phyloP scores from a whole-genome alignment of 495 filamentous ascomycete genomes.

The Trichoderma gamsii region DNA sequence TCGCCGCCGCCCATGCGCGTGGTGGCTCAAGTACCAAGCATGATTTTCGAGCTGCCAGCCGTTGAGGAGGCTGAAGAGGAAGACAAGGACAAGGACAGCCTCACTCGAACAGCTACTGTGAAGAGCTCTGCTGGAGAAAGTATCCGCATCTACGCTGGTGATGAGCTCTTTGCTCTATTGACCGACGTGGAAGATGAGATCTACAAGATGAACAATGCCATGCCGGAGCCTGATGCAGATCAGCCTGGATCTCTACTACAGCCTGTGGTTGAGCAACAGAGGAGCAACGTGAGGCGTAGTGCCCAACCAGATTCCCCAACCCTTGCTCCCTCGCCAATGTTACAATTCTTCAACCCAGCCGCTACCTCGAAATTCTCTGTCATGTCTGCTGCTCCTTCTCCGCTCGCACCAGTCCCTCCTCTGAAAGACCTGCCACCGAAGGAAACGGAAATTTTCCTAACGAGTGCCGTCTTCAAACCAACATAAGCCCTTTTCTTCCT shows the following conservation, averaged over 20 bases:
- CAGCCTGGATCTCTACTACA: neutral
- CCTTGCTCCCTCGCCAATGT: neutral
- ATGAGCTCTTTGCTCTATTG: slow-evolving; percentile 55
- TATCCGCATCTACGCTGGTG: slow-evolving; percentile 62
- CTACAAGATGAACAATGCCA: slow-evolving; percentile 14
- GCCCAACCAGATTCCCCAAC: slow-evolving; percentile 4
- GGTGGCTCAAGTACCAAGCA: slow-evolving; percentile 43
- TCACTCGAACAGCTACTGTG: slow-evolving; percentile 21
- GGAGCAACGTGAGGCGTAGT: neutral
- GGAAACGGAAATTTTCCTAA: slow-evolving; percentile 34
- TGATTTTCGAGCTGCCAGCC: slow-evolving; percentile 40
- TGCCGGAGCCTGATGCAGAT: neutral
- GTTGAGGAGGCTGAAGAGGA: slow-evolving; percentile 31
- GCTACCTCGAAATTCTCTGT: slow-evolving; percentile 12
- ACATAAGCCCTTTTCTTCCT: slow-evolving; percentile 15
- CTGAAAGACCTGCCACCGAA: slow-evolving; percentile 2
- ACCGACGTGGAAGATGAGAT: slow-evolving; percentile 57
- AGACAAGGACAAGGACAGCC: slow-evolving; percentile 25
- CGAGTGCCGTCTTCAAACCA: slow-evolving; percentile 40
- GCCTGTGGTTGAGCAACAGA: neutral
- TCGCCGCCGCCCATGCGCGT: slow-evolving; percentile 41
- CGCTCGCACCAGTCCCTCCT: neutral
- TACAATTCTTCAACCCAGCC: neutral
- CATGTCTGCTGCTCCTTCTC: neutral
- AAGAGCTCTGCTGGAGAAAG: slow-evolving; percentile 47